Evolutionary conservation across 495 filamentous ascomycete species (phyloP), one percentile per base, ranked within the genome.

Genomic region (Neurospora sp.): DNA sequence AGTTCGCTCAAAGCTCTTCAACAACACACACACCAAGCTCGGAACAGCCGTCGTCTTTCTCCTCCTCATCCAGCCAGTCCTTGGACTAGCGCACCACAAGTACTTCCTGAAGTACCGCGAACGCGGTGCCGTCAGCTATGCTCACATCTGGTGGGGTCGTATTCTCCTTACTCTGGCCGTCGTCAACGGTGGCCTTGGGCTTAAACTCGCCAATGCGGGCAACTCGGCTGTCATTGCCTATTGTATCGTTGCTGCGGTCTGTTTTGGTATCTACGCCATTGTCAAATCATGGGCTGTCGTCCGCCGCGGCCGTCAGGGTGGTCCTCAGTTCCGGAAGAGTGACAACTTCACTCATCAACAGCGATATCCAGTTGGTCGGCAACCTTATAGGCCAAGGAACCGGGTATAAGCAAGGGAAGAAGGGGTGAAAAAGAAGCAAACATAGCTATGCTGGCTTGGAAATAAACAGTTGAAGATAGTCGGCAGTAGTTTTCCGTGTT

Each of bases 91-190:
- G 4, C 92, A 94, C 74, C 92, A 94, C 76, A 77, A 81, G 46
- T 83, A 87, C 71, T 92, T 80, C 75, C 46, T 81, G 14, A 86
- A 85, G 73, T 78, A 81, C 2, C 78, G 84, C 37, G 59, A 73
- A 7, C 90, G 90, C 14, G 86, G 86, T 12, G 7, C 83, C 5
- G 83, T 90, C 79, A 87, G 86, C n/a, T 81, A 89, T 72, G 76
- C 81, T 5, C 92, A 94, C 78, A 88, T 91, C 76, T 93, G 92
- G 91, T 88, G 85, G 73, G 92, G 92, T 5, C 87, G 92, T 1
- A 62, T 80, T 7, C 75, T 92, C 41, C 85, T 94, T 35, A 76
- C 85, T 4, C 76, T 92, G n/a, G 92, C 89, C 3, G 83, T 92
- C 41, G 83, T 93, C 72, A 94, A 93, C 79, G 92, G 88, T 70